A percentile compares a stretch with the other conserved stretches of the same genome.
phyloP scores from a whole-genome alignment of 2,329 filamentous ascomycete species.

The Penicillium sp. region DNA sequence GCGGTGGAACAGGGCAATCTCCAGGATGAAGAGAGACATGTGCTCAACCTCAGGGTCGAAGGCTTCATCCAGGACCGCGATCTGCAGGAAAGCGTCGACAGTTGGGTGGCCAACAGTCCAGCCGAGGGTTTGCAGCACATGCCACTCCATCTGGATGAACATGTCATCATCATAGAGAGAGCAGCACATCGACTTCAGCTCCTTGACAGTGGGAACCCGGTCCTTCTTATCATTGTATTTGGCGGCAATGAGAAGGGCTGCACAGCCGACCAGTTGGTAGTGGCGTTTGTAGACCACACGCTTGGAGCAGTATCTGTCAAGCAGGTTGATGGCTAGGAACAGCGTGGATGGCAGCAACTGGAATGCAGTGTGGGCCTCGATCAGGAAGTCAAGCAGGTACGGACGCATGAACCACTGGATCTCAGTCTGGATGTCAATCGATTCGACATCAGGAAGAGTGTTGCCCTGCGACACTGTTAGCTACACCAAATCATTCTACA shows the following conservation, averaged over 20 bases:
- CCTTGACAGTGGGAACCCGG: constrained; percentile 92
- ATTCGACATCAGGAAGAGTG: constrained; percentile 93
- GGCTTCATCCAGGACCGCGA: constrained; percentile 71
- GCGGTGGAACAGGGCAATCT: constrained; percentile 93
- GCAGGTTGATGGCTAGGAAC: constrained; percentile 91
- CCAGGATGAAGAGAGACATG: constrained; percentile 90
- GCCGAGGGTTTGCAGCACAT: constrained; percentile 93
- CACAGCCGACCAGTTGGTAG: constrained; percentile 96
- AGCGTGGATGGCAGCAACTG: constrained; percentile 90
- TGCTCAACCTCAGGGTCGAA: constrained; percentile 88
- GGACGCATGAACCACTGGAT: constrained; percentile 99
- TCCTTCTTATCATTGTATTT: constrained; percentile 99
- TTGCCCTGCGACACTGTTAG: constrained; percentile 57
- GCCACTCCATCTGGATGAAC: constrained; percentile 99
- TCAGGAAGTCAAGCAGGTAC: constrained; percentile 95
- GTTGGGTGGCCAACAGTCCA: constrained; percentile 97
- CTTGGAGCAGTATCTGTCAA: constrained; percentile 96
- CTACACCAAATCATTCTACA: not conserved
- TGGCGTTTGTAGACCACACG: constrained; percentile 98
- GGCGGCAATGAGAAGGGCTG: constrained; percentile 89
- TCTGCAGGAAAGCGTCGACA: constrained; percentile 86
- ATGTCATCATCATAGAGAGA: constrained; percentile 97
- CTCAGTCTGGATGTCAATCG: constrained; percentile 98
- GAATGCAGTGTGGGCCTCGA: constrained; percentile 95
- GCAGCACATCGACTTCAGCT: constrained; percentile 99